Conservation (phyloP, 768 basidiomycete species). For the Trametes sanguinea region DNA sequence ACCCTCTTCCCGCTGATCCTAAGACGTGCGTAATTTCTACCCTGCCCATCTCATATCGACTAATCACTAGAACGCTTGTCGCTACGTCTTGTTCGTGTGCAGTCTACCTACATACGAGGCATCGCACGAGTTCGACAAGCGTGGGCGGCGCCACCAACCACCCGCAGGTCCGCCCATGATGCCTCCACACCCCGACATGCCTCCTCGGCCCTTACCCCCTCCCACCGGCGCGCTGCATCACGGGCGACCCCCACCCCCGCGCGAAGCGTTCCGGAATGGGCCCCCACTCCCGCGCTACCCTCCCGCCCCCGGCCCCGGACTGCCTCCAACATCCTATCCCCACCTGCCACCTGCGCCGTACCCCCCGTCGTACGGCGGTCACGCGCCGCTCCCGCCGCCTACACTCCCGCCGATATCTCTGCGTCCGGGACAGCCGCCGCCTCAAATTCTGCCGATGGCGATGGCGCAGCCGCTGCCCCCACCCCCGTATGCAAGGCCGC, state of each 20-base stretch:
- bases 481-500: constrained; percentile 20
- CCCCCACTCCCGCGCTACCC: constrained; percentile 25
- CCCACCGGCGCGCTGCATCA: constrained; percentile 24
- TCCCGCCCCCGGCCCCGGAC: constrained; percentile 6
- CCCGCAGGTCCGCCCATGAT: constrained; percentile 27
- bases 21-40: constrained; percentile 55
- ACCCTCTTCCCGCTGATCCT: constrained; percentile 84
- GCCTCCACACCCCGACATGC: constrained; percentile 23
- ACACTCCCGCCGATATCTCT: constrained; percentile 24
- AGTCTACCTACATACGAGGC: constrained; percentile 79
- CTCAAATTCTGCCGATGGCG: constrained; percentile 13
- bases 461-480: constrained; percentile 13
- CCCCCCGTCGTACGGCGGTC: constrained; percentile 11
- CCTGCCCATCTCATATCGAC: no score
- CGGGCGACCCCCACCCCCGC: constrained; percentile 41
- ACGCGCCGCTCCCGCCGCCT: constrained; percentile 9
- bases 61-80: not conserved
- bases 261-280: constrained; percentile 36
- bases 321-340: constrained; percentile 12
- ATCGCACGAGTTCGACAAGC: constrained; percentile 82
- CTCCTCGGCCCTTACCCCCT: constrained; percentile 27
- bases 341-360: constrained; percentile 14
- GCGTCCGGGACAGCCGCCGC: constrained; percentile 27
- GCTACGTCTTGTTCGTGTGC: not conserved
- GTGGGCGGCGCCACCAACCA: constrained; percentile 53